These are phyloP conservation scores for Geranomyces michiganensis DNA, from an alignment of 192 early-diverging fungal genomes.

Conservation along the genomic window DNA sequence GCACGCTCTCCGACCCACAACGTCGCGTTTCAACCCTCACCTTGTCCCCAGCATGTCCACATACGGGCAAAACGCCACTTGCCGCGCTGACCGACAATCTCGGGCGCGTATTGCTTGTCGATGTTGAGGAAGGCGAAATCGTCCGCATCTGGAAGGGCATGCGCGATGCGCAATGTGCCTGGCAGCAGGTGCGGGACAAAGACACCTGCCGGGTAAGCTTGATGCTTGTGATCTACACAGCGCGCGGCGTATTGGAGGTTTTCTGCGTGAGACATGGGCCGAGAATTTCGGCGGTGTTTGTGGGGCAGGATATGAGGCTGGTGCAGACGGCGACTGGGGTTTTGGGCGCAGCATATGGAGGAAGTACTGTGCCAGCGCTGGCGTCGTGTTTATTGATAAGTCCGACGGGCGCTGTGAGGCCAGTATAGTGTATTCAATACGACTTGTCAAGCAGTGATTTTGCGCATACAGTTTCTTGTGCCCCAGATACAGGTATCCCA, in stretches of 20 bases:
- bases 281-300: constrained; percentile 58
- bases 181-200: constrained; percentile 55
- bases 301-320: constrained; percentile 56
- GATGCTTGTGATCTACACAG: constrained; percentile 67
- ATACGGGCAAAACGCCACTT: constrained; percentile 44
- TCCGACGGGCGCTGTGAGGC: constrained; percentile 54
- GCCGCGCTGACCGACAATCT: constrained; percentile 68
- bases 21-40: constrained; percentile 57
- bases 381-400: constrained; percentile 47
- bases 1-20: constrained; percentile 56
- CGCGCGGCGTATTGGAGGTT: constrained; percentile 66
- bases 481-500: too few relatives aligned
- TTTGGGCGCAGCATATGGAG: constrained; percentile 5
- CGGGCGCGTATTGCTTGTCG: constrained; percentile 70
- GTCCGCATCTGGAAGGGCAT: constrained; percentile 75
- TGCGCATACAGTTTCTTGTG: too few relatives aligned
- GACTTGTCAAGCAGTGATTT: too few relatives aligned
- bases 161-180: constrained; percentile 70
- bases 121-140: constrained; percentile 65
- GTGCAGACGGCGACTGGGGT: constrained; percentile 34
- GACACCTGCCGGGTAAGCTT: constrained; percentile 23
- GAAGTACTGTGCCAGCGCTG: constrained; percentile 10
- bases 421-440: constrained; percentile 39
- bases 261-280: constrained; percentile 65
- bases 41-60: constrained; percentile 49